Evolutionary conservation across 83 land plant genomes (phyloP).

Genomic region (Diphasiastrum complanatum): DNA sequence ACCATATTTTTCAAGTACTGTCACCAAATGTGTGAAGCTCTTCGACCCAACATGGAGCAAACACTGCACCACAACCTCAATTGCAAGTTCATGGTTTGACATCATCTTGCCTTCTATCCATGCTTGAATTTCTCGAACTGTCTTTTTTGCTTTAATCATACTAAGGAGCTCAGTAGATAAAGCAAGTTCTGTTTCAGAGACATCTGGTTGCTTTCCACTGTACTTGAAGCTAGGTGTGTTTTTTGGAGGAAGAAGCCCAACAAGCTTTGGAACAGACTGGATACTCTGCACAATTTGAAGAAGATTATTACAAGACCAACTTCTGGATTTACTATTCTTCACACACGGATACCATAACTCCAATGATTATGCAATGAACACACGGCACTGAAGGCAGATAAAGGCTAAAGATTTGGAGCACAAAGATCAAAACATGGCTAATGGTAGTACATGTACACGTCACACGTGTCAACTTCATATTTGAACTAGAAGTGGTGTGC

Average conservation of each 20-base stretch:
- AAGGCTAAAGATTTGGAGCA: no score
- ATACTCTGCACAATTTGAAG: constrained; percentile 47
- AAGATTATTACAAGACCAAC: no score
- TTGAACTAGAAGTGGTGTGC: no score
- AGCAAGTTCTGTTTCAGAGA: constrained; percentile 35
- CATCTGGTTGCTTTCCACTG: constrained; percentile 32
- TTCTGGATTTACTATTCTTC: no score
- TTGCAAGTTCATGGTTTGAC: constrained; percentile 49
- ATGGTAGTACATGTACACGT: no score
- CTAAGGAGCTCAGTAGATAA: constrained; percentile 57
- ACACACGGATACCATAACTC: no score
- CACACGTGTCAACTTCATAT: no score
- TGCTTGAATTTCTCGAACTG: constrained; percentile 54
- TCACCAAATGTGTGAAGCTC: constrained; percentile 86
- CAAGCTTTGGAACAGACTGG: constrained; percentile 61
- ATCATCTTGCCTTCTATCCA: constrained; percentile 74
- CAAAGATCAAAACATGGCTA: no score
- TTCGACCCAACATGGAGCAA: constrained; percentile 84
- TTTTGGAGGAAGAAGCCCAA: constrained; percentile 82
- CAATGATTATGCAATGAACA: no score
- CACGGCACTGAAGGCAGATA: no score
- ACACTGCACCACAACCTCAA: constrained; percentile 68
- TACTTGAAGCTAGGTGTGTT: constrained; percentile 57
- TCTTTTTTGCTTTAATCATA: constrained; percentile 61
- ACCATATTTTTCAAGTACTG: constrained; percentile 88